These are phyloP conservation scores for Pseudoscleropodium purum DNA, from an alignment of 225 moss, liverwort and hornwort genomes.

Conservation along the genomic window DNA sequence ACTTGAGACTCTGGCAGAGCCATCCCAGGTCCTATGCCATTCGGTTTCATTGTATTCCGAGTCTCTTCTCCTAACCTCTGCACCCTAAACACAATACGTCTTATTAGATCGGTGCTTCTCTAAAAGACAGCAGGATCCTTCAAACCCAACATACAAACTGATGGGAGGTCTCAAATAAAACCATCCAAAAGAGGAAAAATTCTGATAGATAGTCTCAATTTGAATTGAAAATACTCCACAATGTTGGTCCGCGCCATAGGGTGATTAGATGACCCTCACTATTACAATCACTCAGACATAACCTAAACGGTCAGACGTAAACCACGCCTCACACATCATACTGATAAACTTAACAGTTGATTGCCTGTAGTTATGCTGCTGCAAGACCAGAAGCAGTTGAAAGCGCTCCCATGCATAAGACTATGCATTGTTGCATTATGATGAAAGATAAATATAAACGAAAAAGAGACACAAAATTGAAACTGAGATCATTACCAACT, in stretches of 20 bases:
- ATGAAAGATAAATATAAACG: not conserved
- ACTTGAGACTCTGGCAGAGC: conserved; percentile 47
- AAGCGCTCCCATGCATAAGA: not conserved
- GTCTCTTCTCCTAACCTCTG: conserved; percentile 29
- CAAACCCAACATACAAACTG: not conserved
- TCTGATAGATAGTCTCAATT: not conserved
- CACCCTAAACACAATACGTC: conserved; percentile 4
- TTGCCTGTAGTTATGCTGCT: not conserved
- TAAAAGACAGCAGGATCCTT: not conserved
- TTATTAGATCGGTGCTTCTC: not conserved
- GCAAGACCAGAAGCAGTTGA: not conserved
- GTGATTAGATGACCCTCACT: not conserved
- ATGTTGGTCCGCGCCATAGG: not conserved
- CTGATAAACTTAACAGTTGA: not conserved
- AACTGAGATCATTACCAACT: not conserved
- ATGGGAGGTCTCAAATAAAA: not conserved
- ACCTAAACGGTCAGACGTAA: not conserved
- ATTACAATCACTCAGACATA: not conserved
- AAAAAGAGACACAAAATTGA: no score
- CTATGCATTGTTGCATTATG: not conserved
- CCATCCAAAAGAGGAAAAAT: not conserved
- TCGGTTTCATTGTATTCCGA: conserved; percentile 37
- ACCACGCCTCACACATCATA: not conserved
- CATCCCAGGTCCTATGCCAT: conserved; percentile 49
- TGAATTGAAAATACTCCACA: not conserved